phyloP scores from a whole-genome alignment of 345 rosid genomes.

The Psidium friedrichsthalianum region DNA sequence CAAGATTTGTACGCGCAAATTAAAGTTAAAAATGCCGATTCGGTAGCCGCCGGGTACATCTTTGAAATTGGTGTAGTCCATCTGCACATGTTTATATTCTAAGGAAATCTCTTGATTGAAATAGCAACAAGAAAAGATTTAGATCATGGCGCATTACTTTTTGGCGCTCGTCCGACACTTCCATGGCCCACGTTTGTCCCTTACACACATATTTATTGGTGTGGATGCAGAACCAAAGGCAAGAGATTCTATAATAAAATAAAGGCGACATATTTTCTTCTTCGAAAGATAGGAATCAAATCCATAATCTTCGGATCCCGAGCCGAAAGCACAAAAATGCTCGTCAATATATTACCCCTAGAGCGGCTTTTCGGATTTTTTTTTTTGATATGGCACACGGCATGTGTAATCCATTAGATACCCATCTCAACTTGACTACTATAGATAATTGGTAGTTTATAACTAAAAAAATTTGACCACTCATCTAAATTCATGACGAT shows the following conservation, averaged over 20 bases:
- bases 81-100: neutral
- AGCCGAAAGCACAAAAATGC: neutral
- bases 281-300: neutral
- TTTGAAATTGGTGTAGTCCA: neutral
- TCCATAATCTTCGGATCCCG: accelerated
- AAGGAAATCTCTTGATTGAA: neutral
- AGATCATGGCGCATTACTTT: neutral
- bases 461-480: neutral
- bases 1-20: neutral
- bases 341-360: neutral
- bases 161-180: neutral
- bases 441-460: neutral
- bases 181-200: too few relatives aligned
- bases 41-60: neutral
- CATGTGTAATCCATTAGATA: neutral
- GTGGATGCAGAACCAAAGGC: neutral
- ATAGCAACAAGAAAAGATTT: neutral
- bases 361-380: neutral
- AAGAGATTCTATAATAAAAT: neutral
- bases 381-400: neutral
- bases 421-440: neutral
- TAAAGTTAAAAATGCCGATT: neutral
- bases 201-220: too few relatives aligned
- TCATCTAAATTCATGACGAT: neutral
- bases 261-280: neutral